Base-by-base conservation (phyloP, 1,284 basidiomycete species). In the Irpex sp. region DNA sequence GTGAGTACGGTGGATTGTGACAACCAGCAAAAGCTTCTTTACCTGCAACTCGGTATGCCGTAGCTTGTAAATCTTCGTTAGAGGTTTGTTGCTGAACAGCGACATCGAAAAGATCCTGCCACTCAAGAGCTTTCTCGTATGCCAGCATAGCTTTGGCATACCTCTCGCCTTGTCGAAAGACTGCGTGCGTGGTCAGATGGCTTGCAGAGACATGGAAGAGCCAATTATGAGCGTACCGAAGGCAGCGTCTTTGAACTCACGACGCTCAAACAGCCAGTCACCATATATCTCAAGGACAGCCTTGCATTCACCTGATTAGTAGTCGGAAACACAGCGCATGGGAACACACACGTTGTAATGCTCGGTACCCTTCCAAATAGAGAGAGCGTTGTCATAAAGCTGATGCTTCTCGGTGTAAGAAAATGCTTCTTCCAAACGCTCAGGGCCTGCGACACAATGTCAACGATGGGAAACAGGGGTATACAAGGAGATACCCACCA, bases 61-160 rank as follows among this genome's bases (percentile, higher is more conserved):
- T 86, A 1, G 82, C 82, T 17, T 78, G 73, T 13, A 94, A 70
- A 35, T 88, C 85, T 11, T 88, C 85, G 13, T 77, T 74, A 0
- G 78, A 62, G 13, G 80, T 65, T 11, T 77, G 68, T 68, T 78
- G 74, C 67, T 78, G 77, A 66, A 84, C 68, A 1, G 91, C 91
- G 17, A 97, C 77, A n/a, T 91, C 87, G 72, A 98, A 97, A 0
- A 96, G 79, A 68, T 95, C 93, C 68, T 91, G 87, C 95, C 96
- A 98, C 51, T 92, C 86, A 31, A 95, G 79, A 0, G 92, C 91
- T 63, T 89, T 90, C 74, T 97, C 94, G 68, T 94, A 88, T 0
- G 95, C 88, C 13, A 90, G 81, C 82, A 97, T 88, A 0, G 94
- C 93, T 65, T 94, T 94, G 6, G 79, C 73, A 0, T 79, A 73